Evolutionary conservation across 2,329 filamentous ascomycete species (phyloP).

Genomic region (Harringtonia aguacate): DNA sequence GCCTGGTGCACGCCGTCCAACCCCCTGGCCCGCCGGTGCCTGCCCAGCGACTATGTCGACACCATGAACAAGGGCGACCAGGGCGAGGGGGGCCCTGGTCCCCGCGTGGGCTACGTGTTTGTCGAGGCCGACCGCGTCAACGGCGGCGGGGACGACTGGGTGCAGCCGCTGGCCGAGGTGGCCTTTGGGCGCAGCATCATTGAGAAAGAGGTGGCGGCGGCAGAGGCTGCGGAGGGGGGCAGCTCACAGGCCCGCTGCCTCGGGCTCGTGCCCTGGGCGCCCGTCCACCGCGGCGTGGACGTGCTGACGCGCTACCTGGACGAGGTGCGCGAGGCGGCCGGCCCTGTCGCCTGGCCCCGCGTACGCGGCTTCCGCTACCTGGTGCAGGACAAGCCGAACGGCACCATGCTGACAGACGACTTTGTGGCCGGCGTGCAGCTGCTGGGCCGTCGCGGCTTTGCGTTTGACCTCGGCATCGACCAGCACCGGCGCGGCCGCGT

Average conservation of each 20-base stretch:
- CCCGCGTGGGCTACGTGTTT: slow-evolving; percentile 62
- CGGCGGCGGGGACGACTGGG: slow-evolving; percentile 52
- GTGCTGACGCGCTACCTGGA: slow-evolving; percentile 56
- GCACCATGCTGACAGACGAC: slow-evolving; percentile 49
- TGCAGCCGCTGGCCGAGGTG: slow-evolving; percentile 60
- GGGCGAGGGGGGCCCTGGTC: slow-evolving; percentile 21
- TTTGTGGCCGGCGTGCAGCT: slow-evolving; percentile 59
- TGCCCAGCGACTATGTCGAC: slow-evolving; percentile 47
- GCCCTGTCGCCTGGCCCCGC: slow-evolving; percentile 51
- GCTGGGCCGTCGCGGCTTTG: slow-evolving; percentile 50
- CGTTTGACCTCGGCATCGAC: slow-evolving; percentile 81
- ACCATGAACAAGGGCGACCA: slow-evolving; percentile 6
- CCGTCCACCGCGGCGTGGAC: slow-evolving; percentile 53
- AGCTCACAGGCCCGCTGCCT: slow-evolving; percentile 42
- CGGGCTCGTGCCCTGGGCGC: slow-evolving; percentile 79
- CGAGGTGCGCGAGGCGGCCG: slow-evolving; percentile 48
- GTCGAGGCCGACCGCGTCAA: slow-evolving; percentile 71
- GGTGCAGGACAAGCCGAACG: slow-evolving; percentile 63
- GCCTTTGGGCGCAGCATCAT: slow-evolving; percentile 57
- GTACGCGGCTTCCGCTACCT: slow-evolving; percentile 76
- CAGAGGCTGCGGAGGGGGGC: slow-evolving; percentile 45
- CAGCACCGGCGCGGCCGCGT: slow-evolving; percentile 62
- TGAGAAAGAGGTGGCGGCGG: slow-evolving; percentile 38
- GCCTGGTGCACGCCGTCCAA: slow-evolving; percentile 55
- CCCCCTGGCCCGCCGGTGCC: slow-evolving; percentile 53